phyloP scores from a whole-genome alignment of 768 basidiomycete genomes.

The Amanita jacksonii region DNA sequence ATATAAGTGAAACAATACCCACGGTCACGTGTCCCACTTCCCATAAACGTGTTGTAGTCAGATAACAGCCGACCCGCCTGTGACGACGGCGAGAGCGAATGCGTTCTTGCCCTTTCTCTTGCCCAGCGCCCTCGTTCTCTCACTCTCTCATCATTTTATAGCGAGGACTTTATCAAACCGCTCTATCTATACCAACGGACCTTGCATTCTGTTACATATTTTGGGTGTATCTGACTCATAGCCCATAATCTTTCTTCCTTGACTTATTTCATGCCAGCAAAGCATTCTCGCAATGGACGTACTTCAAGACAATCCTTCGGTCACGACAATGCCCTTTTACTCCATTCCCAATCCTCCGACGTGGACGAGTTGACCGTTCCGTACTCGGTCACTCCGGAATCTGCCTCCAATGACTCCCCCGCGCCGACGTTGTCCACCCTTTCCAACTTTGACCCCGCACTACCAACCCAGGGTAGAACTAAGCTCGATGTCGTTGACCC shows the following conservation, averaged over 20 bases:
- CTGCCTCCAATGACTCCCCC: constrained; percentile 4
- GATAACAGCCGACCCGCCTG: neutral
- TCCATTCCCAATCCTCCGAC: constrained; percentile 1
- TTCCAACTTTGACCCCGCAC: constrained; percentile 1
- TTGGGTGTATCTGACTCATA: constrained; percentile 1
- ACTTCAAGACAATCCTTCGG: neutral
- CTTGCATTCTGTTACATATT: constrained; percentile 8
- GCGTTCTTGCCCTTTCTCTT: neutral
- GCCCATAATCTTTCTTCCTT: neutral
- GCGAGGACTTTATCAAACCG: neutral
- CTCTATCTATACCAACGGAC: neutral
- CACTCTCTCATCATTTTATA: neutral
- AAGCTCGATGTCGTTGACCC: neutral
- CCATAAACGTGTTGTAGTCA: constrained; percentile 1
- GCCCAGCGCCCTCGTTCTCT: too few relatives aligned
- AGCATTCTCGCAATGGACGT: constrained; percentile 5
- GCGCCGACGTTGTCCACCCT: constrained; percentile 4
- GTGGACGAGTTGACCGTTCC: neutral
- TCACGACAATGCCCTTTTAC: neutral
- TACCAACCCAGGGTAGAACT: neutral
- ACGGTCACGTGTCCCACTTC: constrained; percentile 1
- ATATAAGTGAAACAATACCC: neutral
- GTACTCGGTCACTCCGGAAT: neutral
- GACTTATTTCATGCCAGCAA: constrained; percentile 6
- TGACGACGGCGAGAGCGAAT: constrained; percentile 2